These are phyloP conservation scores for Gaeumannomyces sp. DNA, from an alignment of 2,329 filamentous ascomycete species.

Conservation along the genomic window DNA sequence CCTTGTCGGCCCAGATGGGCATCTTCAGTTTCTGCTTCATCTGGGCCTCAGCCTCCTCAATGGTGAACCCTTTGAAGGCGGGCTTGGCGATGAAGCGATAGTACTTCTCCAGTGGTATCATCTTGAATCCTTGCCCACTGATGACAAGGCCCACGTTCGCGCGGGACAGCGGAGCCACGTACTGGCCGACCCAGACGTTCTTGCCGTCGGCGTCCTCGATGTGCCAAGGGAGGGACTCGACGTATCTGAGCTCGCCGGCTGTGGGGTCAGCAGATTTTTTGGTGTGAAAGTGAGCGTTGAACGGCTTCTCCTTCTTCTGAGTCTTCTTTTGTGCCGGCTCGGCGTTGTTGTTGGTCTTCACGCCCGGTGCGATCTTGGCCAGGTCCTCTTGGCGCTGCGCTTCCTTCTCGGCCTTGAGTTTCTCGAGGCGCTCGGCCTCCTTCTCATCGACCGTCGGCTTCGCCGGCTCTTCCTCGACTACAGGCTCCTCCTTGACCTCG, in stretches of 20 bases:
- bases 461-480: conserved; percentile 22
- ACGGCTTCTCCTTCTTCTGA: conserved; percentile 68
- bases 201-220: conserved; percentile 94
- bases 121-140: conserved; percentile 63
- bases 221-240: conserved; percentile 94
- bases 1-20: conserved; percentile 63
- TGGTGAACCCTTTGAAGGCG: conserved; percentile 67
- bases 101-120: conserved; percentile 93
- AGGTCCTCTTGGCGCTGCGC: conserved; percentile 80
- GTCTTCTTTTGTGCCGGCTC: conserved; percentile 26
- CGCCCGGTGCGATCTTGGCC: conserved; percentile 85
- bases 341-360: conserved; percentile 32
- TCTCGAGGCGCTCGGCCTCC: conserved; percentile 59
- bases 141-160: conserved; percentile 76
- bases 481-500: conserved; percentile 52
- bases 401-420: conserved; percentile 70
- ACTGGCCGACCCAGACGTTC: conserved; percentile 87
- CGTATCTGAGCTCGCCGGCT: conserved; percentile 70
- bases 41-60: conserved; percentile 78
- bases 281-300: conserved; percentile 79
- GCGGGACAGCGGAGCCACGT: conserved; percentile 82
- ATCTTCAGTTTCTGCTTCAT: conserved; percentile 65
- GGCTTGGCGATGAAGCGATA: conserved; percentile 83
- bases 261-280: conserved; percentile 73
- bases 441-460: conserved; percentile 45